Base-by-base conservation (phyloP, 1,139 yeast species). In the Candida dubliniensis region DNA sequence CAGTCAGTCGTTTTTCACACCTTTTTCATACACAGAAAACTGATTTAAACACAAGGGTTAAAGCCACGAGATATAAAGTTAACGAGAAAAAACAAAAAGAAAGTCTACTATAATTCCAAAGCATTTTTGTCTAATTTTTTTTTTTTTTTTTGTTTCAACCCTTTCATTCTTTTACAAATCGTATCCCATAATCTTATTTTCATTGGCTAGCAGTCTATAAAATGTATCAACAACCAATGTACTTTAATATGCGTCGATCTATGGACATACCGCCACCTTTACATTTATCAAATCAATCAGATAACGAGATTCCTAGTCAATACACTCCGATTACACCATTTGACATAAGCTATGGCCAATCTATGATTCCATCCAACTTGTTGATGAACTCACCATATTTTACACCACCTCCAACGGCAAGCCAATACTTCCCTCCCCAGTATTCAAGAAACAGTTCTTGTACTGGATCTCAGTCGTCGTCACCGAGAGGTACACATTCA, bases 291-390 rank as follows among this genome's bases (percentile, higher is more conserved):
- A 45, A 36, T 10, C 37, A 24, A 11, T 24, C 23, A 7, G 11
- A 32, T 25, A 24, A 23, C 36, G 24, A 10, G 14, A 13, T 27
- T 18, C 36, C 32, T 25, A 31, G 26, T 11, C 38, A 27, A n/a
- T 30, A 40, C 23, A 31, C 42, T 15, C 59, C 55, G 37, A 41
- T 51, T 39, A 71, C 82, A 2, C 84, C 84, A 1, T 68, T 78
- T 51, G 85, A 80, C 52, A 58, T 75, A 46, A 61, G 72, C 5
- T 79, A 77, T 55, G 79, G 83, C 8, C 76, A 84, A n/a, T 79
- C 86, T 13, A 72, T 85, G 73, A 66, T 86, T 33, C 93, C 93
- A 1, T 75, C 87, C 24, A 88, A 84, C 56, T 64, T 86, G 43
- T 66, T 86, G 42, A 67, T 83, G 51, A 80, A 81, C 15, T 82